These are phyloP conservation scores for Ophiostoma himal-ulmi DNA, from an alignment of 2,329 filamentous ascomycete species.

Conservation along the genomic window DNA sequence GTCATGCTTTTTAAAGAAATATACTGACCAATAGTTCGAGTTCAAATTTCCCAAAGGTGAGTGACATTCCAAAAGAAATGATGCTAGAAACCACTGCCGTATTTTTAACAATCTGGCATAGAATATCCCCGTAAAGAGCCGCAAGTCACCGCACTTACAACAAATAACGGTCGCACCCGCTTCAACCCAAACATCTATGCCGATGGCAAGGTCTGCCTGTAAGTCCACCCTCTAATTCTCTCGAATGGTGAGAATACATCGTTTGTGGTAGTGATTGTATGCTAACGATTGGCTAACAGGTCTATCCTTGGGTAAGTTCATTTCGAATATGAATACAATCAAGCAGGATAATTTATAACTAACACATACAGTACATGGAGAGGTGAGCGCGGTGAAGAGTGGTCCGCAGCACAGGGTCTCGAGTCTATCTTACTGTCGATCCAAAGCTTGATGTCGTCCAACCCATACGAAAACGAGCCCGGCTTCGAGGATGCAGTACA, in stretches of 20 bases:
- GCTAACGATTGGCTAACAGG: conserved; percentile 37
- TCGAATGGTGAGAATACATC: background rate
- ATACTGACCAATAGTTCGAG: conserved; percentile 51
- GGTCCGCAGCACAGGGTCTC: conserved; percentile 91
- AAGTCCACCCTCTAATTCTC: conserved; percentile 36
- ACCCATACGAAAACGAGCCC: conserved; percentile 94
- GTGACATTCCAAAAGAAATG: conserved; percentile 5
- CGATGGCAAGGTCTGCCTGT: conserved; percentile 86
- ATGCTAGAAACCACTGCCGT: background rate
- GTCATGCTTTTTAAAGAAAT: background rate
- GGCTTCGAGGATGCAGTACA: conserved; percentile 76
- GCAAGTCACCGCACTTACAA: conserved; percentile 64
- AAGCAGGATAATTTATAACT: background rate
- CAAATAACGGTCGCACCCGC: conserved; percentile 77
- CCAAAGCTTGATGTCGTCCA: conserved; percentile 88
- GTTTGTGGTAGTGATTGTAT: background rate
- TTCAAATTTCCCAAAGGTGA: conserved; percentile 71
- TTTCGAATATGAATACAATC: background rate
- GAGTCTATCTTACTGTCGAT: conserved; percentile 94
- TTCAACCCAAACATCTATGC: conserved; percentile 98
- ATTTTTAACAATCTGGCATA: conserved; percentile 32
- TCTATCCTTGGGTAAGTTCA: conserved; percentile 72
- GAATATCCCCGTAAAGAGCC: conserved; percentile 75
- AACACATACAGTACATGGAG: conserved; percentile 69
- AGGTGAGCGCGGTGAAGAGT: conserved; percentile 83